Conservation (phyloP, 352 stramenopile species). For the Phytophthora cajani region DNA sequence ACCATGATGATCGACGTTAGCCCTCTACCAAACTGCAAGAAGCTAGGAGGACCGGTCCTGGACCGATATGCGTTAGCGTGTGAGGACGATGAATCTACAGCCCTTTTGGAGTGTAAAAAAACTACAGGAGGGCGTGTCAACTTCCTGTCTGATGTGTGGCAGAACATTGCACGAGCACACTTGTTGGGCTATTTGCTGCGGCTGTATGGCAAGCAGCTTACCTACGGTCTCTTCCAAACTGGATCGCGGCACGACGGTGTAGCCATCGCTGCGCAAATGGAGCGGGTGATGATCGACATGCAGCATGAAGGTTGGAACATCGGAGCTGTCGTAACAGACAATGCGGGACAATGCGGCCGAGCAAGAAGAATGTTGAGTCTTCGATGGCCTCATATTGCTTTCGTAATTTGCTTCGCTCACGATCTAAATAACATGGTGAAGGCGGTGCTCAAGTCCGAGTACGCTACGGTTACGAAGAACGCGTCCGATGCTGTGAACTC, state of each 20-base stretch:
- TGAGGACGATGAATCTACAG: not conserved
- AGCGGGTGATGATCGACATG: slow-evolving; percentile 4
- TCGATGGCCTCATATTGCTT: slow-evolving; percentile 12
- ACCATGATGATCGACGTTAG: not conserved
- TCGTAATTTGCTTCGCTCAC: slow-evolving; percentile 16
- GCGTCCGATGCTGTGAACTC: slow-evolving; percentile 15
- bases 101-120: not conserved
- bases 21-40: not conserved
- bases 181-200: not conserved
- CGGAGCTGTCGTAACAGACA: slow-evolving; percentile 18
- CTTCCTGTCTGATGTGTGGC: not conserved
- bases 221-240: not conserved
- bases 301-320: not conserved
- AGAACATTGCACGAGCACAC: not conserved
- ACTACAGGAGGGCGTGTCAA: not conserved
- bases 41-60: not conserved
- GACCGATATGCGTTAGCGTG: not conserved
- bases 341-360: slow-evolving; percentile 18
- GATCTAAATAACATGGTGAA: slow-evolving; percentile 25
- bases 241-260: slow-evolving; percentile 3
- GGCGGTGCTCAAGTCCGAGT: slow-evolving; percentile 11
- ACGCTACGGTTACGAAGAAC: slow-evolving; percentile 8
- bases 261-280: slow-evolving; percentile 10
- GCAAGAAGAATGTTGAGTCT: slow-evolving; percentile 11
- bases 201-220: not conserved